These are phyloP conservation scores for Termitomyces sp. DNA, from an alignment of 768 basidiomycete species.

Conservation along the genomic window DNA sequence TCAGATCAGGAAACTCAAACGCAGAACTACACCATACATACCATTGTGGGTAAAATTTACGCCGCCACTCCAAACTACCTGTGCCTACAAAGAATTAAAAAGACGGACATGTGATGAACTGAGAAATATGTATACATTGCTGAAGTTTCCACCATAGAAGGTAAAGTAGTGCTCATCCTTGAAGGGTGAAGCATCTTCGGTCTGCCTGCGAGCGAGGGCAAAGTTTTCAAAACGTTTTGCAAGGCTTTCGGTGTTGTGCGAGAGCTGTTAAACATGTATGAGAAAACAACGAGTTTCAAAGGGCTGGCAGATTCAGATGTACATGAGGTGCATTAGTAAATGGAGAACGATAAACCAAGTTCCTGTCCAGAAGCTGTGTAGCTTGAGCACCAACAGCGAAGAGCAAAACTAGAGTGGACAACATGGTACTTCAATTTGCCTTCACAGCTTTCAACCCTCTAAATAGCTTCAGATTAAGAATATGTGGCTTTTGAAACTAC, in stretches of 20 bases:
- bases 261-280: not conserved
- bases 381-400: not conserved
- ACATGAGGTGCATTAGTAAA: not conserved
- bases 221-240: not conserved
- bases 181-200: constrained; percentile 2
- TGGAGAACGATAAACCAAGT: not conserved
- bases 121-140: too few relatives aligned
- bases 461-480: not conserved
- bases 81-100: not conserved
- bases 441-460: not conserved
- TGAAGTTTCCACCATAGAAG: too few relatives aligned
- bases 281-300: not conserved
- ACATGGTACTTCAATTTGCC: not conserved
- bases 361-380: not conserved
- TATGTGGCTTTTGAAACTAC: too few relatives aligned
- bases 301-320: not conserved
- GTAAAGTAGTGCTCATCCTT: constrained; percentile 6
- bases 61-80: not conserved
- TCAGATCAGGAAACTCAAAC: constrained; percentile 15
- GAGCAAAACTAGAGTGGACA: not conserved
- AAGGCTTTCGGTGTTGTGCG: not conserved
- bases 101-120: not conserved
- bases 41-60: not conserved
- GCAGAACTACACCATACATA: not conserved
- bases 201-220: constrained; percentile 1